Evolutionary conservation across 257 asterid species (phyloP), one percentile per base, ranked within the genome.

Genomic region (Leonotis leonurus): DNA sequence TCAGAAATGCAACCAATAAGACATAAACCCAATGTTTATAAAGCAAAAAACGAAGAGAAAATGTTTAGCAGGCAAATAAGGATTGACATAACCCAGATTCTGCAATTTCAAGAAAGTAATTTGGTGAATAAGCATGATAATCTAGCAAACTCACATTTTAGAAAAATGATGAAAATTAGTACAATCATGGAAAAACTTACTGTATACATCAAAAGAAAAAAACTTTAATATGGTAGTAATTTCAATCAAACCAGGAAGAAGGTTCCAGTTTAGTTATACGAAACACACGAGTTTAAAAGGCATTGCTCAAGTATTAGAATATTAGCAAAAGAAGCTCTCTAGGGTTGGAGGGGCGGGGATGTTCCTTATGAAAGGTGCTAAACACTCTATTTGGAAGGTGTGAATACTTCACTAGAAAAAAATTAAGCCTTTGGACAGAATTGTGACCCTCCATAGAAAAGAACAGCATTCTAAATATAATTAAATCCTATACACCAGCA

Each of bases 1-100:
- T 52, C 62, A 68, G 67, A 61, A 55, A 68, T 48, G 53, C 13
- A n/a, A 44, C 27, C 18, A 17, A 17, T 14, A 35, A 37, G 18
- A 46, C 32, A 46, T 8, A 13, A 20, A 6, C 14, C n/a, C 14
- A 20, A 57, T 27, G 13, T 6, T 36, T 30, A 16, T 14, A 62
- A 33, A 33, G 21, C 18, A 30, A 21, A 16, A 11, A 10, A 39
- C 10, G 49, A 56, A 33, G 35, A 33, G 12, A 7, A 5, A 32
- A 40, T 7, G 27, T 60, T 32, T 8, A 9, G 51, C 51, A 51
- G 57, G 26, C 8, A 54, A 65, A 17, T 26, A 52, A 39, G 11
- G 30, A 26, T n/a, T 10, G 32, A 4, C 35, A 60, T 7, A 22
- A 60, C 18, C 44, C 43, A 25, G 24, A 36, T 2, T 22, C 51